Evolutionary conservation across 2,329 filamentous ascomycete genomes (phyloP).

Genomic region (Tolypocladium endophyticum): DNA sequence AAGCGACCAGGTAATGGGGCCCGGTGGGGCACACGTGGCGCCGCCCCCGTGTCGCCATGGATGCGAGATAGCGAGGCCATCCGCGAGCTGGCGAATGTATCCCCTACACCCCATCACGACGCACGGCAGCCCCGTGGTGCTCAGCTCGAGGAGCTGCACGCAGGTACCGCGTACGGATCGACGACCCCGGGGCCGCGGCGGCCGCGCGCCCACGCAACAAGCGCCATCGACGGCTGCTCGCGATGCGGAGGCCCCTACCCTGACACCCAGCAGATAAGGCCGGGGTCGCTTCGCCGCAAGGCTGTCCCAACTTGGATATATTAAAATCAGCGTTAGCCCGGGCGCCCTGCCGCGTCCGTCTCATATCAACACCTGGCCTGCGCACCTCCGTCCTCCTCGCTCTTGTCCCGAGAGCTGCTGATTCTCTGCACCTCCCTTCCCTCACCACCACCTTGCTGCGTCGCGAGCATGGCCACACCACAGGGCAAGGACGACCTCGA

Average conservation of each 20-base stretch:
- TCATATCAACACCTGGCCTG: not conserved
- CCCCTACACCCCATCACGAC: not conserved
- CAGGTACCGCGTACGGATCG: not conserved
- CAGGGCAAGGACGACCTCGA: constrained; percentile 1
- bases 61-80: too few relatives aligned
- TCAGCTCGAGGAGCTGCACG: not conserved
- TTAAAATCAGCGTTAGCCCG: not conserved
- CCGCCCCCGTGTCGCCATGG: not conserved
- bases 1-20: not conserved
- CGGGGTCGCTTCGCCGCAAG: not conserved
- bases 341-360: not conserved
- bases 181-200: not conserved
- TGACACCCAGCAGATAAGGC: not conserved
- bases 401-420: not conserved
- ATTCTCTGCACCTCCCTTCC: not conserved
- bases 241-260: not conserved
- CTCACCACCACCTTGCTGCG: not conserved
- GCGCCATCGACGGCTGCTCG: not conserved
- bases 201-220: not conserved
- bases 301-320: not conserved
- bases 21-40: not conserved
- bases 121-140: not conserved
- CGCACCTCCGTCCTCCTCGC: not conserved
- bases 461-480: not conserved
- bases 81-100: too few relatives aligned